Evolutionary conservation across 805 yeast species (phyloP).

Genomic region (Lipomyces spencermartinsiae): DNA sequence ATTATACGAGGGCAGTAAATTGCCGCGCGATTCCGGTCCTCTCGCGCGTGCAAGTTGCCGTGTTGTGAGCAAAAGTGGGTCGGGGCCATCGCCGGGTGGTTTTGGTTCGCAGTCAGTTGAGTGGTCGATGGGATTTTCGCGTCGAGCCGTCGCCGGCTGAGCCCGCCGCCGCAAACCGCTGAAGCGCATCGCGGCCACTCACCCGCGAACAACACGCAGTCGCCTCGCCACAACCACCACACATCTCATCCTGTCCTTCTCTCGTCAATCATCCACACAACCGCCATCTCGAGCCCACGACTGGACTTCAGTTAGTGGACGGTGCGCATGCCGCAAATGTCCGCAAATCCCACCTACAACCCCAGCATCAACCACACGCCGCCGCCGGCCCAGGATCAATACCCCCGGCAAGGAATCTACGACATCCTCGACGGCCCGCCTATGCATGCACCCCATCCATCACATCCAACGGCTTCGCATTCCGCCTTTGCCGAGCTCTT

Average conservation of each 20-base stretch:
- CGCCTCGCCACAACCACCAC: too few relatives aligned
- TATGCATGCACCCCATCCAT: background rate
- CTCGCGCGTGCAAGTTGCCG: too few relatives aligned
- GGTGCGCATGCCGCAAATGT: background rate
- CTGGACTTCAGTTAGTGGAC: background rate
- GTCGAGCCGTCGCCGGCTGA: too few relatives aligned
- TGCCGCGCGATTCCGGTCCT: too few relatives aligned
- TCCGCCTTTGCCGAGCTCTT: background rate
- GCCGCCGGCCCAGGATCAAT: background rate
- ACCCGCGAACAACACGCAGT: too few relatives aligned
- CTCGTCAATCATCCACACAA: background rate
- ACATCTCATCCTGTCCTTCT: background rate
- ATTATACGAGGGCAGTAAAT: too few relatives aligned
- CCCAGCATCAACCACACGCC: background rate
- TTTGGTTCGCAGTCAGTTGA: too few relatives aligned
- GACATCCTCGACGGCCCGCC: constrained; percentile 11
- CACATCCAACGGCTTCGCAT: background rate
- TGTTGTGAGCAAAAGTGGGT: too few relatives aligned
- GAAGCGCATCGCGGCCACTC: too few relatives aligned
- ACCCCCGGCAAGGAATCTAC: constrained; percentile 2
- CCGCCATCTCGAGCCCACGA: background rate
- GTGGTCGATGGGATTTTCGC: too few relatives aligned
- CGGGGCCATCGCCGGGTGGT: too few relatives aligned
- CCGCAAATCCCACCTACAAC: background rate
- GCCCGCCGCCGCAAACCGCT: too few relatives aligned